Base-by-base conservation (phyloP, 2,329 filamentous ascomycete genomes). In the Orbilia blumenaviensis region DNA sequence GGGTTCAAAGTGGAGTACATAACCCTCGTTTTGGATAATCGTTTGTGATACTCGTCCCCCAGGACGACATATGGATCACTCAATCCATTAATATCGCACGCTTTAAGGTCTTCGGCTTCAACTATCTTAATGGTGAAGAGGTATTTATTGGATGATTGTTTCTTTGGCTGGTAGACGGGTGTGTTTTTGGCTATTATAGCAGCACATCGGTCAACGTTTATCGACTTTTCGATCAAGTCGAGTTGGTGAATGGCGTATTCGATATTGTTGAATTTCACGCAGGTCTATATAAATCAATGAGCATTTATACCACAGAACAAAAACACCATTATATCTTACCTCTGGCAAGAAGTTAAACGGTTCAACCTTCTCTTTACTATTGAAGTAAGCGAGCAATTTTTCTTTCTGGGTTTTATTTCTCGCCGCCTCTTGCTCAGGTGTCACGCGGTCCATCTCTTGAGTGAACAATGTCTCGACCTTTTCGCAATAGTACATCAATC, bases 81-180 rank as follows among this genome's bases (percentile, higher is more conserved):
- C 78, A 91, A 89, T 36, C 95, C 95, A 80, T 92, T 96, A 79
- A 96, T 90, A 83, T 99, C 95, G 82, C 95, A 98, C n/a, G 95
- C 93, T 83, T 98, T 98, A 80, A 99, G 86, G 80, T 99, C 95
- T 83, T 99, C 95, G 7, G 92, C 95, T 83, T 99, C 95, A 25
- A 99, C 94, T 73, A 99, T 94, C 84, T 99, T 99, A 84, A 99
- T 94, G 0, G 95, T 98, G 83, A 99, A 99, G 66, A 97, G 94
- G 82, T 96, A 98, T 82, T 96, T 97, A 78, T 89, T 91, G 44
- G 90, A 89, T 80, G 89, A 91, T 68, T 88, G 86, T 81, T 86
- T 86, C 75, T 89, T 88, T n/a, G 89, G 89, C 63, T 88, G 86
- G 25, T 77, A 67, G 0, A 92, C 90, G 7, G 92, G 92, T 25